Percentiles rank a stretch among this genome's conserved stretches.
These are phyloP conservation scores for Metschnikowia koreensis DNA, from an alignment of 805 yeast genomes.

Conservation along the genomic window DNA sequence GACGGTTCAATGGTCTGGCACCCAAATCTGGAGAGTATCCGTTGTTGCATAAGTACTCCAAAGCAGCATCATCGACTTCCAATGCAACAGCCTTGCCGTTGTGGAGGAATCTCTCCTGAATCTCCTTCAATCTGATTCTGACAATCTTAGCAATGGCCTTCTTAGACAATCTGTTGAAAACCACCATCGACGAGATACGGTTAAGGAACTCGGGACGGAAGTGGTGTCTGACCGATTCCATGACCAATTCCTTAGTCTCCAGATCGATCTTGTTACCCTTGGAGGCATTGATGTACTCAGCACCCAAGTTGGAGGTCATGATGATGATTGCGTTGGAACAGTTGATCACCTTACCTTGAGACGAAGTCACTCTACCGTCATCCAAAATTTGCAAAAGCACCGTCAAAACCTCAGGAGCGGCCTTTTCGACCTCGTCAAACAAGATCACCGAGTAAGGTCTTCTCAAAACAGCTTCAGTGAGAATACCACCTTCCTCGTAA, in stretches of 20 bases:
- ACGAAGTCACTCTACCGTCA: constrained; percentile 94
- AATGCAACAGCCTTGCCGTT: constrained; percentile 78
- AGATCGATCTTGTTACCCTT: constrained; percentile 65
- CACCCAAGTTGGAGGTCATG: constrained; percentile 97
- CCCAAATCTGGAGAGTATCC: constrained; percentile 95
- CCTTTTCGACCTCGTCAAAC: constrained; percentile 97
- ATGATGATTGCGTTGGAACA: constrained; percentile 90
- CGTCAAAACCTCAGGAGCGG: constrained; percentile 96
- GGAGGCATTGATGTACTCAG: constrained; percentile 73
- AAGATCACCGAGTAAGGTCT: constrained; percentile 94
- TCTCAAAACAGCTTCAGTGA: constrained; percentile 87
- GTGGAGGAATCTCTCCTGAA: constrained; percentile 78
- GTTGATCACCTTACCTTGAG: constrained; percentile 90
- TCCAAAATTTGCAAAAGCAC: constrained; percentile 88
- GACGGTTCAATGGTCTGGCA: constrained; percentile 92
- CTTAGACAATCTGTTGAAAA: constrained; percentile 89
- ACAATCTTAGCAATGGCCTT: constrained; percentile 92
- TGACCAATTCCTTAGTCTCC: constrained; percentile 71
- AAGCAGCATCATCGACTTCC: constrained; percentile 70
- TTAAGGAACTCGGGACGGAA: constrained; percentile 97
- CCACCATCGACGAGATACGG: constrained; percentile 89
- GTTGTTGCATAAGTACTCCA: constrained; percentile 75
- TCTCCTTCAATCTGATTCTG: constrained; percentile 76
- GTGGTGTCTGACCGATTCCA: constrained; percentile 80
- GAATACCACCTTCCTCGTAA: constrained; percentile 94